A percentile compares a stretch with the other conserved stretches of the same genome.
phyloP scores from a whole-genome alignment of 1,139 yeast species.

The Sugiyamaella grinbergsii region DNA sequence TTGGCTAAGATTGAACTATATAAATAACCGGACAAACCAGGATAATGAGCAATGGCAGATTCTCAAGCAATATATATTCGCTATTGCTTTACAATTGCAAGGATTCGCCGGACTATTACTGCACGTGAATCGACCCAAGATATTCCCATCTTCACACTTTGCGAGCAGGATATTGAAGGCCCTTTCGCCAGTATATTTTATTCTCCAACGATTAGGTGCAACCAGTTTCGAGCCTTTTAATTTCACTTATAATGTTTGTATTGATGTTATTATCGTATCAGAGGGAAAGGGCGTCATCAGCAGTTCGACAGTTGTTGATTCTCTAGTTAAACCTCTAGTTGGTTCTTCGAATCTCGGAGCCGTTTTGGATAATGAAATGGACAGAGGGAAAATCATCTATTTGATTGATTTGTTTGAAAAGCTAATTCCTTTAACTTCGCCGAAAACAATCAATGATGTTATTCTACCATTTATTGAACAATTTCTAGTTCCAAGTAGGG shows the following conservation, averaged over 20 bases:
- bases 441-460: constrained; percentile 40
- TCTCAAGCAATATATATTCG: constrained; percentile 51
- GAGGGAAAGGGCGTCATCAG: no score
- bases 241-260: constrained; percentile 57
- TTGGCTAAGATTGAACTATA: constrained; percentile 18
- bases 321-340: constrained; percentile 38
- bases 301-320: constrained; percentile 36
- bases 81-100: constrained; percentile 56
- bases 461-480: constrained; percentile 51
- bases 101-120: constrained; percentile 52
- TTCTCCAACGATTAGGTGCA: constrained; percentile 61
- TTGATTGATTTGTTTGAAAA: constrained; percentile 62
- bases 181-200: constrained; percentile 57
- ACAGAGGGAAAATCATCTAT: constrained; percentile 56
- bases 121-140: constrained; percentile 25
- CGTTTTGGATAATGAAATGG: constrained; percentile 42
- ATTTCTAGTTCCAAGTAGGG: constrained; percentile 45
- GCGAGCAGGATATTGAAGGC: constrained; percentile 48
- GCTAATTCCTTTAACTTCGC: constrained; percentile 47
- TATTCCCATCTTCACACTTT: constrained; percentile 32
- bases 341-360: constrained; percentile 46
- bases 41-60: constrained; percentile 15
- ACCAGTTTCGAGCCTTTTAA: constrained; percentile 73
- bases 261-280: constrained; percentile 47
- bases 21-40: no score